Evolutionary conservation across 345 rosid species (phyloP), one percentile per base, ranked within the genome.

Genomic region (Microthlaspi erraticum): DNA sequence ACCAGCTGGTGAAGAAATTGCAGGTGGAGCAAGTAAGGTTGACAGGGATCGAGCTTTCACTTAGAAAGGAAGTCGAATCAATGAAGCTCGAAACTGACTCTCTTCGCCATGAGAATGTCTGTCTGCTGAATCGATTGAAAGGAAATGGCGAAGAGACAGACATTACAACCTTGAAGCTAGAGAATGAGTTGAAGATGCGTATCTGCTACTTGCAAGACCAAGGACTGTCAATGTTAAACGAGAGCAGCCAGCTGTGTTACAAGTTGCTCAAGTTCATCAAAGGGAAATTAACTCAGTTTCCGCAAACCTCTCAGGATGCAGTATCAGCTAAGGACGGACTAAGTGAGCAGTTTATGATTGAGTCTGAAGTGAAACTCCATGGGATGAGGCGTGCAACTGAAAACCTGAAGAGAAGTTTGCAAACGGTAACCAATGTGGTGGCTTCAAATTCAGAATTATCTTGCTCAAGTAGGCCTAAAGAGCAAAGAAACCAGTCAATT

Each of bases 101-200:
- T 70, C 98, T 95, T 74, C 86, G 93, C 61, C 85, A 80, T 49
- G 99, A 95, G 80, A 92, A 95, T 77, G 83, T 95, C n/a, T 75
- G 54, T 80, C 78, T 95, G 48, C 71, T 90, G 78, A 84, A 84
- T 60, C 90, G 97, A 57, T 71, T 95, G 51, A 95, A 92, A 71
- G 88, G 84, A 46, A 79, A 71, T 37, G 78, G 83, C 8, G 76
- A 86, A 52, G 90, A 85, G 51, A 66, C 45, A 48, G 85, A 81
- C 51, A 83, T 78, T 52, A 69, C 81, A 64, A 88, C 82, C 23
- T 72, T 88, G 63, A 90, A 83, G 81, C 80, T 94, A 58, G 95
- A 94, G 78, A 79, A 70, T 71, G 97, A 94, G 83, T 60, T 88
- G 78, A 68, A 77, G 86, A 68, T 78, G 56, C 87, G 92, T 18